Percentiles rank a stretch among this genome's conserved stretches.
These are phyloP conservation scores for Amylostereum areolatum DNA, from an alignment of 1,284 basidiomycete genomes.

Conservation along the genomic window DNA sequence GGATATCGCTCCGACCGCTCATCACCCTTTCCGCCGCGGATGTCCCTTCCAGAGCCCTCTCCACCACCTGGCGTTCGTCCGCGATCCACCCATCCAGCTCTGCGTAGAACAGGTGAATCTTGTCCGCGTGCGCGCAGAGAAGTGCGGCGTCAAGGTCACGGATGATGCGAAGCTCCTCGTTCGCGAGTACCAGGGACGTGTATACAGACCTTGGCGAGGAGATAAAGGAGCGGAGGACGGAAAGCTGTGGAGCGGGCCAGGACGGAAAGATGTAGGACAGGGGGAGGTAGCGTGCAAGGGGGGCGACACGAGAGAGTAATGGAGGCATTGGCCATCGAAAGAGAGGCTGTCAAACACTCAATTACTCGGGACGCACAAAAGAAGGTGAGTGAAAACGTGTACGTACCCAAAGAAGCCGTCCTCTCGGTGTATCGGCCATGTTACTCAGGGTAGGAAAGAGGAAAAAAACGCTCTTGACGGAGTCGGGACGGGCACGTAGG, in stretches of 20 bases:
- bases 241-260: conserved; percentile 44
- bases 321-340: conserved; percentile 42
- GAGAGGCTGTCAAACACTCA: conserved; percentile 31
- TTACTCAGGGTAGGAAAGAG: conserved; percentile 55
- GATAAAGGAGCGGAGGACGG: conserved; percentile 41
- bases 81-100: conserved; percentile 57
- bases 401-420: conserved; percentile 33
- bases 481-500: conserved; percentile 37
- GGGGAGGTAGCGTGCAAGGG: conserved; percentile 23
- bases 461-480: conserved; percentile 36
- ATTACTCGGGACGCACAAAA: background rate
- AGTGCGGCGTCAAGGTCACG: conserved; percentile 37
- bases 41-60: conserved; percentile 23
- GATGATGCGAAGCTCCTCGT: conserved; percentile 57
- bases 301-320: conserved; percentile 32
- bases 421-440: conserved; percentile 52
- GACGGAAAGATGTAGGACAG: conserved; percentile 23
- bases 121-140: conserved; percentile 34
- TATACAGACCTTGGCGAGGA: conserved; percentile 40
- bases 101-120: conserved; percentile 55
- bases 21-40: conserved; percentile 31
- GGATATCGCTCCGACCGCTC: conserved; percentile 39
- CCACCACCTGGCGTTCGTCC: conserved; percentile 34
- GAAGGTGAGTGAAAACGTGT: background rate
- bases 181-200: conserved; percentile 48